Conservation (phyloP, 1,284 basidiomycete species). For the Retiboletus flavoniger region DNA sequence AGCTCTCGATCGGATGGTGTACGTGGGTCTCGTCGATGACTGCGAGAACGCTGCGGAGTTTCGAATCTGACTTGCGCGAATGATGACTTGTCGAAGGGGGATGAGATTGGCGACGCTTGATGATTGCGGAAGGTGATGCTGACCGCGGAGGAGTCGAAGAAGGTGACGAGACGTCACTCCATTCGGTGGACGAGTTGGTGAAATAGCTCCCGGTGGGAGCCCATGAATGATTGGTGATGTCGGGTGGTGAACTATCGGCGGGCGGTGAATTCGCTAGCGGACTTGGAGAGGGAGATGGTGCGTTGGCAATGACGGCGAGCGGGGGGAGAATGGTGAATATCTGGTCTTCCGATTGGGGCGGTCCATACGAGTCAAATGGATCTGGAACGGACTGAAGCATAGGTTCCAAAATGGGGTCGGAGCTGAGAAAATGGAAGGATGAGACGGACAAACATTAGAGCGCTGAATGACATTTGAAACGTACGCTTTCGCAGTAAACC, state of each 20-base stretch:
- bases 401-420: constrained; percentile 87
- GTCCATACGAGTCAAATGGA: constrained; percentile 90
- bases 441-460: constrained; percentile 7
- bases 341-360: constrained; percentile 82
- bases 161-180: constrained; percentile 48
- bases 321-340: constrained; percentile 92
- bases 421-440: constrained; percentile 45
- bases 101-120: constrained; percentile 49
- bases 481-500: constrained; percentile 85
- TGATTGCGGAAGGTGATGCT: constrained; percentile 43
- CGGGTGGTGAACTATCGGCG: constrained; percentile 39
- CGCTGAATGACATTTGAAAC: constrained; percentile 30
- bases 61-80: constrained; percentile 61
- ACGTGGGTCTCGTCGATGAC: constrained; percentile 57
- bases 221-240: constrained; percentile 38
- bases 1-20: constrained; percentile 14
- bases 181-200: constrained; percentile 47
- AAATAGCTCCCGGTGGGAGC: constrained; percentile 42
- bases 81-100: constrained; percentile 42
- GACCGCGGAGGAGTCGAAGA: constrained; percentile 40
- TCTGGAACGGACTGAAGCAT: constrained; percentile 89
- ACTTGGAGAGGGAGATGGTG: constrained; percentile 51
- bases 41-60: constrained; percentile 62
- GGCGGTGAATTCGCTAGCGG: constrained; percentile 47
- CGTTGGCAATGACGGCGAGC: constrained; percentile 67